Evolutionary conservation across 2,329 filamentous ascomycete species (phyloP).

Genomic region (Pleurostoma richardsiae): DNA sequence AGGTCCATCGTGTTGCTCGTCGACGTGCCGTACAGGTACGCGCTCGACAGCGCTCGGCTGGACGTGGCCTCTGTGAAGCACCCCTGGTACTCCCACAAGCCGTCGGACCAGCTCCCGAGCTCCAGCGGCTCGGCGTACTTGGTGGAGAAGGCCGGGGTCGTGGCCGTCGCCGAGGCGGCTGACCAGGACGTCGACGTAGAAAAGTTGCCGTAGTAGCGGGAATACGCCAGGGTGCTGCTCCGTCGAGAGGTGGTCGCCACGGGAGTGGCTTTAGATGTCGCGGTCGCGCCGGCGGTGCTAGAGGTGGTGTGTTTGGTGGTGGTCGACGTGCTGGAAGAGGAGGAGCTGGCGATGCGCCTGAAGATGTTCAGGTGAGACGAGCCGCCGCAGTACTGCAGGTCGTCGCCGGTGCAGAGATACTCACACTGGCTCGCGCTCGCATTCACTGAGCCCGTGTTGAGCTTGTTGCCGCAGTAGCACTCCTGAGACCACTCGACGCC

Average conservation of each 20-base stretch:
- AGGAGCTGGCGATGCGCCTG: not conserved
- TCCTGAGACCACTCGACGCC: slow-evolving; percentile 14
- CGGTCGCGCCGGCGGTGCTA: not conserved
- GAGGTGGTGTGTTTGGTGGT: not conserved
- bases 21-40: slow-evolving; percentile 13
- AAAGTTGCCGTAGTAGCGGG: not conserved
- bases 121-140: not conserved
- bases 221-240: not conserved
- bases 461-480: slow-evolving; percentile 15
- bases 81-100: slow-evolving; percentile 24
- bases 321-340: not conserved
- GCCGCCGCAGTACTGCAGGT: slow-evolving; percentile 1
- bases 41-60: slow-evolving; percentile 21
- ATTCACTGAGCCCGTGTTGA: slow-evolving; percentile 1
- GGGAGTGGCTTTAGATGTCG: not conserved
- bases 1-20: slow-evolving; percentile 28
- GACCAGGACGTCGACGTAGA: not conserved
- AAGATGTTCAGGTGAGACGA: slow-evolving; percentile 1
- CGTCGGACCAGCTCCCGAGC: not conserved
- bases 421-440: slow-evolving; percentile 1
- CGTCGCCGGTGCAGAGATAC: not conserved
- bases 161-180: not conserved
- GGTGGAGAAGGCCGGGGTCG: not conserved
- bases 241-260: not conserved
- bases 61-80: slow-evolving; percentile 28